Evolutionary conservation across 306 rosid genomes (phyloP), one percentile per base, ranked within the genome.

Genomic region (Ochetophila trinervis): DNA sequence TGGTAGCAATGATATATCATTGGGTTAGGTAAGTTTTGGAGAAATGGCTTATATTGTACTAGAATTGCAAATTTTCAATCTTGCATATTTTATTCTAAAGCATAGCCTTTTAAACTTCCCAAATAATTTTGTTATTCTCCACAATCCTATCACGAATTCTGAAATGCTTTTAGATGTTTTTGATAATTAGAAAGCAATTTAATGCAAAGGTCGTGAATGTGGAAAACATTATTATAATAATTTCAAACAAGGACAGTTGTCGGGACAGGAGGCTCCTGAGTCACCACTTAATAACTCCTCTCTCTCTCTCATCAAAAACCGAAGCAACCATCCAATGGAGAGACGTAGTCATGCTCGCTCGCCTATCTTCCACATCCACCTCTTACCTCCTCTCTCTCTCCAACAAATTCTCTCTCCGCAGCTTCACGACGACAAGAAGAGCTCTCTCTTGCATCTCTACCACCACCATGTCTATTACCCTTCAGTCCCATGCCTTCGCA

Each of bases 401-500:
- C 45, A 73, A 24, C 63, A 70, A 17, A 8, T 42, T 64, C 37
- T 49, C 60, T 9, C 58, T 57, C 11, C 78, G 51, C 40, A 35
- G 17, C 64, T 11, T 64, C 24, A 6, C 40, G 23, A 37, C 48
- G 22, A 57, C 59, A n/a, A 50, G 62, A 53, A 65, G 57, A 48
- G 20, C 68, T 57, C 56, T 72, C 51, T 70, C 72, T 13, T 70
- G 40, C 18, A 1, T 65, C 32, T 65, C 61, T 37, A 20, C 75
- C 44, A 57, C 83, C 44, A 57, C 83, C 53, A 88, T 89, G 95
- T 79, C 92, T 60, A 69, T 83, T 12, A 82, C 32, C 76, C 60
- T 87, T 30, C 72, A 65, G 16, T 50, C 78, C 35, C 93, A 81
- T 22, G 87, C 91, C 76, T 87, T 89, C 63, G 81, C 96, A 5